Evolutionary conservation across 1,284 basidiomycete genomes (phyloP).

Genomic region (Erythrobasidium hasegawianum): DNA sequence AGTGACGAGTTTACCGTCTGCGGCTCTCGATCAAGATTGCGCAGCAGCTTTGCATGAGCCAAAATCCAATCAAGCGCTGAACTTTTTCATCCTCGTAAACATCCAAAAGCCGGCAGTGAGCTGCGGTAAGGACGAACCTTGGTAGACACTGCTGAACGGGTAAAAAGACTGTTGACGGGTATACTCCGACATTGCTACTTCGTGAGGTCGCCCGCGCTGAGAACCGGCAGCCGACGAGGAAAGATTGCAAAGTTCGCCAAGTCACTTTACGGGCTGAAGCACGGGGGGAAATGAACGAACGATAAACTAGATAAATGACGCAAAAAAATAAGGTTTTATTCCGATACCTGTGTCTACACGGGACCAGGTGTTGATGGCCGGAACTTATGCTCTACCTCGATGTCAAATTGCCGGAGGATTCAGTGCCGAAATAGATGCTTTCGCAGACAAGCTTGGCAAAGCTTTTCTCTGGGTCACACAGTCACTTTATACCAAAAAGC

Average conservation of each 20-base stretch:
- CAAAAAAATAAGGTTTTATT: constrained; percentile 1
- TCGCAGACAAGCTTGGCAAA: constrained; percentile 25
- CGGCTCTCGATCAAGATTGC: too few relatives aligned
- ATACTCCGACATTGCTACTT: too few relatives aligned
- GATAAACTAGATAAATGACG: constrained; percentile 7
- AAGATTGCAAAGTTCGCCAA: constrained; percentile 10
- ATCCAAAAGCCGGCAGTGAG: too few relatives aligned
- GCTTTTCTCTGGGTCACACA: constrained; percentile 41
- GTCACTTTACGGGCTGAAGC: constrained; percentile 37
- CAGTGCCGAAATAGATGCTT: background rate
- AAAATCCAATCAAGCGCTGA: too few relatives aligned
- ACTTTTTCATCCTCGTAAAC: too few relatives aligned
- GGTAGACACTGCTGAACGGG: too few relatives aligned
- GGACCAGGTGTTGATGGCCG: background rate
- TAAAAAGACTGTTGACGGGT: too few relatives aligned
- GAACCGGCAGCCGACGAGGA: background rate
- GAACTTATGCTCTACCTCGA: constrained; percentile 39
- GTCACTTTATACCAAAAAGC: constrained; percentile 50
- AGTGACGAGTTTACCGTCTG: too few relatives aligned
- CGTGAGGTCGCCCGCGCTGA: background rate
- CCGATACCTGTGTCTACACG: constrained; percentile 19
- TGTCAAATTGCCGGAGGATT: constrained; percentile 37
- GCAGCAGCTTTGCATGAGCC: too few relatives aligned
- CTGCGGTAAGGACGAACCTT: too few relatives aligned
- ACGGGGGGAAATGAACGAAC: constrained; percentile 27